Evolutionary conservation across 2,329 filamentous ascomycete genomes (phyloP).

Genomic region (Colletotrichum spinosum): DNA sequence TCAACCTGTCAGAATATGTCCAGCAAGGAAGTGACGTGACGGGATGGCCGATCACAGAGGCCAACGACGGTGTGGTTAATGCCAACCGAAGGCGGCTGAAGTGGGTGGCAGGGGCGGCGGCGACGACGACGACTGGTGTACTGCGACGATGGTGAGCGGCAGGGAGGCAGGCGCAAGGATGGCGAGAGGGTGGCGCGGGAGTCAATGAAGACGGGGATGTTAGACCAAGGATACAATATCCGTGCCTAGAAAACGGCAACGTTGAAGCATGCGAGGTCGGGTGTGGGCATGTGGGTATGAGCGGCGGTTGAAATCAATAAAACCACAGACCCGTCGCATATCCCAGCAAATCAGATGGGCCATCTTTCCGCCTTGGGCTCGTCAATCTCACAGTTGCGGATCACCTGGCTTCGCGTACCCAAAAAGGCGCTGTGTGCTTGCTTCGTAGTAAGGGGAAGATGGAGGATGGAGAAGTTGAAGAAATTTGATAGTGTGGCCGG

Average conservation of each 20-base stretch:
- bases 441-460: neutral
- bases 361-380: constrained; percentile 10
- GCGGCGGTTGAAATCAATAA: constrained; percentile 16
- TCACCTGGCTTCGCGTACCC: neutral
- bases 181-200: neutral
- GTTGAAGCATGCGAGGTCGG: neutral
- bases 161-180: neutral
- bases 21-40: constrained; percentile 20
- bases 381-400: constrained; percentile 20
- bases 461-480: neutral
- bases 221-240: constrained; percentile 11
- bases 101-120: constrained; percentile 5
- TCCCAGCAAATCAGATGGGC: constrained; percentile 12
- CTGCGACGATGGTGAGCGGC: constrained; percentile 5
- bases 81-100: constrained; percentile 1
- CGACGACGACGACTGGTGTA: neutral
- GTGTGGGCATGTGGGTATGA: constrained; percentile 2
- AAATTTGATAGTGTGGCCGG: neutral
- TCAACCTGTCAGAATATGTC: constrained; percentile 25
- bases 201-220: neutral
- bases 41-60: constrained; percentile 22
- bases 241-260: constrained; percentile 1
- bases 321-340: constrained; percentile 8
- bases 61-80: constrained; percentile 9
- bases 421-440: neutral